Conservation (phyloP, 306 rosid species). For the Medicago lupulina region DNA sequence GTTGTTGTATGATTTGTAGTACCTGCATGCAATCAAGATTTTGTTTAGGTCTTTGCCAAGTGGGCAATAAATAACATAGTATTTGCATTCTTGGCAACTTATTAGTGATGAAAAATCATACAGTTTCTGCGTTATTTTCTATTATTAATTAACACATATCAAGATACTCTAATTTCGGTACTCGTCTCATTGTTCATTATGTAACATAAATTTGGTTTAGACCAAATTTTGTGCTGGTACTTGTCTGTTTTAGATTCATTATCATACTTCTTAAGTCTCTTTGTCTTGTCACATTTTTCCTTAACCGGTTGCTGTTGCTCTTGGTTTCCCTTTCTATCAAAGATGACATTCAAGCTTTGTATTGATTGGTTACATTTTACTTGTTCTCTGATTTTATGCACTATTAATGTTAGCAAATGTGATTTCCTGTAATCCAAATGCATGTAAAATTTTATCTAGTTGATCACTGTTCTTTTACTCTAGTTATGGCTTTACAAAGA, state of each 20-base stretch:
- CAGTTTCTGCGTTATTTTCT: conserved; percentile 21
- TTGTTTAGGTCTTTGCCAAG: conserved; percentile 26
- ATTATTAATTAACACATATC: conserved; percentile 12
- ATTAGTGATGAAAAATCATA: conserved; percentile 24
- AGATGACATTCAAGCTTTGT: conserved; percentile 5
- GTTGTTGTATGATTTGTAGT: conserved; percentile 30
- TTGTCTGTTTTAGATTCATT: conserved; percentile 35
- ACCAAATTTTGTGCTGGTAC: conserved; percentile 22
- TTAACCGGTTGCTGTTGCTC: conserved; percentile 30
- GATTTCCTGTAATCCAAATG: conserved; percentile 27
- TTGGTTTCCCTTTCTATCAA: conserved; percentile 10
- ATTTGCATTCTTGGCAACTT: conserved; percentile 12
- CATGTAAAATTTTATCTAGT: conserved; percentile 35
- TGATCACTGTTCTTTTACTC: conserved; percentile 47
- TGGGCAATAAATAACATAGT: conserved; percentile 13
- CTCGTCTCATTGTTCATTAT: neutral
- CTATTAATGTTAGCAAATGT: neutral
- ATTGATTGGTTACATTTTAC: conserved; percentile 19
- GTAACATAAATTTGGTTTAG: conserved; percentile 33
- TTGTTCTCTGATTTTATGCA: conserved; percentile 27
- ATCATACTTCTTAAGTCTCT: conserved; percentile 37
- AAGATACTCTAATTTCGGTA: conserved; percentile 25
- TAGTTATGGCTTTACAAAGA: conserved; percentile 81
- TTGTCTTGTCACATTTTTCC: conserved; percentile 13
- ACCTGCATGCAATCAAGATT: conserved; percentile 3